A percentile compares a stretch with the other conserved stretches of the same genome.
Conservation (phyloP, 768 basidiomycete species). For the Mycena olivaceomarginata region DNA sequence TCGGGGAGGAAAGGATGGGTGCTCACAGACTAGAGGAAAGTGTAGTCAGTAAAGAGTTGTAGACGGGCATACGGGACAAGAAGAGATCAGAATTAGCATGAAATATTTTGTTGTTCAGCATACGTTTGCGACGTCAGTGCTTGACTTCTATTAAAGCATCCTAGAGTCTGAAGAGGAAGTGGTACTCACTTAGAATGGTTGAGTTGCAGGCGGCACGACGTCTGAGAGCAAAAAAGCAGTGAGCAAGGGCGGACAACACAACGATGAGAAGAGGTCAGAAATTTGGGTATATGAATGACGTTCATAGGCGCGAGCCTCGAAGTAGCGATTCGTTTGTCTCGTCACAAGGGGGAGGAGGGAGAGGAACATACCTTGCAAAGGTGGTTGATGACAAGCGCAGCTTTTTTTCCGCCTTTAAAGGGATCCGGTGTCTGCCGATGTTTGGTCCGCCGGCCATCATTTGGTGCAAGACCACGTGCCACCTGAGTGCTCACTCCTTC, state of each 20-base stretch:
- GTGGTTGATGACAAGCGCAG: conserved; percentile 38
- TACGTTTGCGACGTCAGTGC: conserved; percentile 86
- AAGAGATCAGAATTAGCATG: conserved; percentile 92
- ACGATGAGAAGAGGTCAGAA: conserved; percentile 73
- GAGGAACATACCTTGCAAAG: conserved; percentile 56
- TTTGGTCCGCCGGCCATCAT: not conserved
- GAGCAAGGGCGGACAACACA: conserved; percentile 38
- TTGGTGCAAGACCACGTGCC: not conserved
- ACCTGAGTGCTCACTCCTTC: not conserved
- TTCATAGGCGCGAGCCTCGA: conserved; percentile 87
- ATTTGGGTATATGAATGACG: conserved; percentile 91
- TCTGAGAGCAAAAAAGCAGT: conserved; percentile 34
- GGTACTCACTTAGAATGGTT: conserved; percentile 52
- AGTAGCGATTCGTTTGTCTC: conserved; percentile 92
- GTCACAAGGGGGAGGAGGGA: conserved; percentile 65
- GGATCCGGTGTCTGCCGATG: not conserved
- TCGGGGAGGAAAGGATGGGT: conserved; percentile 25
- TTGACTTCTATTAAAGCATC: conserved; percentile 93
- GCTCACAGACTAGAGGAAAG: conserved; percentile 33
- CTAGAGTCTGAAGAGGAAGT: conserved; percentile 37
- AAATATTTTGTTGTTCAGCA: conserved; percentile 74
- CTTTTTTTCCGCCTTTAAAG: conserved; percentile 1
- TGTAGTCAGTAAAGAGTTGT: conserved; percentile 44
- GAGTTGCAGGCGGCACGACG: conserved; percentile 1
- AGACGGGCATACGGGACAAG: conserved; percentile 11